Evolutionary conservation across 2,329 filamentous ascomycete genomes (phyloP), one percentile per base, ranked within the genome.

Genomic region (Cercospora beticola): DNA sequence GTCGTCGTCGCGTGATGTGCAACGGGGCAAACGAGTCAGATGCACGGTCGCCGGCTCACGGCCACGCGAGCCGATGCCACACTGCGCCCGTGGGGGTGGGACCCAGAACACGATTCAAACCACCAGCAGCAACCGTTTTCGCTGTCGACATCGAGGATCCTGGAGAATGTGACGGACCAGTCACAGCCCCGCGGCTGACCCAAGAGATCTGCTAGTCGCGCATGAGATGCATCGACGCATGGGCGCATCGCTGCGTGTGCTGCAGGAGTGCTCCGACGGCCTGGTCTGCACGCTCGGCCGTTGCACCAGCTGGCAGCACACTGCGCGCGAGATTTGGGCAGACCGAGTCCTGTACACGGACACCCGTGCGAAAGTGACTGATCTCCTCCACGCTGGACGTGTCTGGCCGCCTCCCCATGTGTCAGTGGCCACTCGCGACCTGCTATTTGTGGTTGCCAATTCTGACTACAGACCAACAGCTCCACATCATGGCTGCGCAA

Each of bases 111-210:
- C 43, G 23, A 33, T 33, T 28, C 43, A 49, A 33, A 64, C 46
- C 5, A 26, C 43, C 14, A 54, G 46, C 46, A 49, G 46, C 33
- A n/a, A 16, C 60, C 60, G 60, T 30, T 63, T 52, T 8, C 16
- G 61, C 60, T 23, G 28, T 26, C 43, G 62, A 40, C 62, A 56
- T 64, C 62, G 46, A 64, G 26, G n/a, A 54, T 54, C 46, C 43
- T n/a, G 43, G 16, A 64, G 40, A 61, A 61, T 63, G 40, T 64
- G 46, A 36, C 56, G 46, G 23, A 26, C 66, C 66, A 68, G 58
- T 57, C 66, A 68, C 61, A 68, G 62, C 54, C 10, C n/a, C 28
- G 52, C 12, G n/a, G 62, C 61, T 61, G 62, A 68, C 66, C 62
- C 66, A 14, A 58, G 26, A 43, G 49, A 56, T 28, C 21, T 43